Percentiles rank a stretch among this genome's conserved stretches.
These are phyloP conservation scores for Schwanniomyces polymorphus DNA, from an alignment of 805 yeast genomes.

Conservation along the genomic window DNA sequence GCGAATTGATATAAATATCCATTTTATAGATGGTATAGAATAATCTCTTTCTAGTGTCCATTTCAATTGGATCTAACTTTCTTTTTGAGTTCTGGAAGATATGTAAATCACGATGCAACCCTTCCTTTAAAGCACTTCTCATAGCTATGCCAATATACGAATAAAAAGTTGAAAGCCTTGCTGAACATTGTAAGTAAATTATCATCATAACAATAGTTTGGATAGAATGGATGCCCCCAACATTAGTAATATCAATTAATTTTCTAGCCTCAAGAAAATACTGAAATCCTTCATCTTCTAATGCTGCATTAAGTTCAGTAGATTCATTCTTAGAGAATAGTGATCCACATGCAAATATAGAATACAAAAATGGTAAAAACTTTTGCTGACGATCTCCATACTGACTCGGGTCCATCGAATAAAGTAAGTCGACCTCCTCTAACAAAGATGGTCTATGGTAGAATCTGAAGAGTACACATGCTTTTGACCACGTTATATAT, in stretches of 20 bases:
- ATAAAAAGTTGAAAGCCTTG: conserved; percentile 82
- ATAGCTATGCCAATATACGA: conserved; percentile 87
- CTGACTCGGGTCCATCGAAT: conserved; percentile 70
- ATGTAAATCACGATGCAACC: conserved; percentile 70
- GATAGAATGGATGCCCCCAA: conserved; percentile 76
- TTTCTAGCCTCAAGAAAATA: conserved; percentile 81
- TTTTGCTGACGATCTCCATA: conserved; percentile 72
- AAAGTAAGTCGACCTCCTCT: conserved; percentile 70
- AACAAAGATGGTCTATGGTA: conserved; percentile 82
- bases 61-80: conserved; percentile 71
- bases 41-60: conserved; percentile 79
- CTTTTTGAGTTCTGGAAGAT: conserved; percentile 45
- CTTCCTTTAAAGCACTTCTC: conserved; percentile 78
- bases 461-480: conserved; percentile 82
- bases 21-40: conserved; percentile 90
- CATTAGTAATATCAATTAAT: conserved; percentile 79
- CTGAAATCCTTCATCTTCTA: conserved; percentile 75
- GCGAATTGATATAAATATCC: conserved; percentile 86
- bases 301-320: conserved; percentile 28
- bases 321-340: conserved; percentile 54
- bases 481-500: conserved; percentile 78
- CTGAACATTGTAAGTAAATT: conserved; percentile 83
- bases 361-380: conserved; percentile 76
- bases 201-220: conserved; percentile 88
- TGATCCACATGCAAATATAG: conserved; percentile 89